Evolutionary conservation across 1,284 basidiomycete species (phyloP).

Genomic region (Apiotrichum sp.): DNA sequence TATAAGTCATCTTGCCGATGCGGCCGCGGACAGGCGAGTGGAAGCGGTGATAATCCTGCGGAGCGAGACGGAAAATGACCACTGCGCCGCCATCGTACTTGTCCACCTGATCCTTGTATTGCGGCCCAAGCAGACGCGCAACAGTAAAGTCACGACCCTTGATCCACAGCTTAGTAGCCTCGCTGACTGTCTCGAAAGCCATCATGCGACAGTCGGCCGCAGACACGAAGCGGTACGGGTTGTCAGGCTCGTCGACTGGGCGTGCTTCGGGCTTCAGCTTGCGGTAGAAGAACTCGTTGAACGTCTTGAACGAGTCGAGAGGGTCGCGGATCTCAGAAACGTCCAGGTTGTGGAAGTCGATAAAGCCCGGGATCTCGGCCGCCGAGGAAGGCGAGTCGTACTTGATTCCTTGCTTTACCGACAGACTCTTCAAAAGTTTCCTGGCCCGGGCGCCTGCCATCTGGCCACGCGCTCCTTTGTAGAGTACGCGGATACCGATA

Average conservation of each 20-base stretch:
- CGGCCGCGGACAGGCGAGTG: conserved; percentile 83
- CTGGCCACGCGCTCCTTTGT: conserved; percentile 81
- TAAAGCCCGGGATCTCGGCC: conserved; percentile 77
- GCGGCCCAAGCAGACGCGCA: conserved; percentile 68
- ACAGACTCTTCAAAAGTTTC: conserved; percentile 76
- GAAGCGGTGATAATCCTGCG: conserved; percentile 95
- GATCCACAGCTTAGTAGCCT: conserved; percentile 90
- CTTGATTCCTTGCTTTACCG: conserved; percentile 90
- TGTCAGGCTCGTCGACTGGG: conserved; percentile 65
- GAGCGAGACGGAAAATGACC: conserved; percentile 81
- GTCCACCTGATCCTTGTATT: conserved; percentile 61
- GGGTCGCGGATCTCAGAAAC: conserved; percentile 77
- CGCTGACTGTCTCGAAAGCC: conserved; percentile 76
- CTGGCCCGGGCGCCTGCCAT: conserved; percentile 87
- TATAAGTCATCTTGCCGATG: conserved; percentile 71
- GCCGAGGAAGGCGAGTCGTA: conserved; percentile 81
- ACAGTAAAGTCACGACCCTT: conserved; percentile 92
- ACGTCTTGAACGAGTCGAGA: conserved; percentile 76
- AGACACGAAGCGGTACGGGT: conserved; percentile 72
- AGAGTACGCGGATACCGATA: conserved; percentile 82
- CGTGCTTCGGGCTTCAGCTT: conserved; percentile 79
- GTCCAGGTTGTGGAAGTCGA: conserved; percentile 83
- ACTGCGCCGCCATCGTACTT: conserved; percentile 67
- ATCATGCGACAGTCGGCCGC: conserved; percentile 92
- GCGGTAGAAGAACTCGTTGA: conserved; percentile 83